Percentiles rank a stretch among this genome's conserved stretches.
Evolutionary conservation across 805 yeast species (phyloP).

Genomic region (Suhomyces prunicola): DNA sequence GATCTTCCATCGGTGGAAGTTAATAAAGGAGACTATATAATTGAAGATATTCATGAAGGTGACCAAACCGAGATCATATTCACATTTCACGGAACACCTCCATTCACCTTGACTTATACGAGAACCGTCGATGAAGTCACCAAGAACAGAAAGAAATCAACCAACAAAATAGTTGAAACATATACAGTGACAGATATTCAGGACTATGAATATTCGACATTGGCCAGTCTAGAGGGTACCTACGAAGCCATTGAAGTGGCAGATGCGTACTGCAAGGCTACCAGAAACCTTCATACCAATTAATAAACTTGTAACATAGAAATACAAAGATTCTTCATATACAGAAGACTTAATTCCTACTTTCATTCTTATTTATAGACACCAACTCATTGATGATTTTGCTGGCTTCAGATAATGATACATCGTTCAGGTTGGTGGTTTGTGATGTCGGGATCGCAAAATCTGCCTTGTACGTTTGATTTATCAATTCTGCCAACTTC

Average conservation of each 20-base stretch:
- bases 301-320: conserved; percentile 1
- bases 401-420: conserved; percentile 10
- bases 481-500: conserved; percentile 47
- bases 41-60: conserved; percentile 89
- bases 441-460: neutral
- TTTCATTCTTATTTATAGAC: neutral
- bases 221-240: conserved; percentile 85
- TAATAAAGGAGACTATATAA: conserved; percentile 68
- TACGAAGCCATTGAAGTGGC: conserved; percentile 89
- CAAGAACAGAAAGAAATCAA: conserved; percentile 23
- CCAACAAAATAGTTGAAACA: conserved; percentile 41
- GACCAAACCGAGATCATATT: conserved; percentile 88
- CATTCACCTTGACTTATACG: conserved; percentile 81
- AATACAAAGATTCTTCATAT: neutral
- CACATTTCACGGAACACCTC: conserved; percentile 83
- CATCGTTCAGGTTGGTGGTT: neutral
- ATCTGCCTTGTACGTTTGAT: conserved; percentile 6
- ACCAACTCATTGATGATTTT: conserved; percentile 11
- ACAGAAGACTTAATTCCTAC: neutral
- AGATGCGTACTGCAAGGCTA: conserved; percentile 68
- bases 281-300: conserved; percentile 7
- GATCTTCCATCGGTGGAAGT: conserved; percentile 75
- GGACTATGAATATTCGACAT: conserved; percentile 64
- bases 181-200: conserved; percentile 68
- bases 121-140: conserved; percentile 52